Evolutionary conservation across 116 monocot genomes (phyloP).

Genomic region (Cymodocea nodosa): DNA sequence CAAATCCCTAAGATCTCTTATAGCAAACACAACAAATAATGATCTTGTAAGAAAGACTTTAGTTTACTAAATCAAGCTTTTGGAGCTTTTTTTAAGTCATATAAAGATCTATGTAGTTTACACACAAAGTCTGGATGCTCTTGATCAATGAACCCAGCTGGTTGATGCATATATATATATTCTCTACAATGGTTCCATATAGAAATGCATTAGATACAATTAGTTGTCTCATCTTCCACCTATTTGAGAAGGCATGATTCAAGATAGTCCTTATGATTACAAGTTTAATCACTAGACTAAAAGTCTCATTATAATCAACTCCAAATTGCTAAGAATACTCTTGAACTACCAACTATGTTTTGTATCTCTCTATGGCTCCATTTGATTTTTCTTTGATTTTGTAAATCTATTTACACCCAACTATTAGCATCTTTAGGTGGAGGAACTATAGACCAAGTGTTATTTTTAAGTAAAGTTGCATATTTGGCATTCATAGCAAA

Average conservation of each 20-base stretch:
- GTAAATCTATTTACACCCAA: neutral
- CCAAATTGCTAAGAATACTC: neutral
- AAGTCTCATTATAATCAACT: neutral
- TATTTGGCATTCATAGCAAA: neutral
- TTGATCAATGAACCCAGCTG: too few relatives aligned
- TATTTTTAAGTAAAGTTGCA: neutral
- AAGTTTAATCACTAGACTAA: neutral
- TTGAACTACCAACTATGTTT: neutral
- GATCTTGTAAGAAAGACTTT: too few relatives aligned
- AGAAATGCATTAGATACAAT: neutral
- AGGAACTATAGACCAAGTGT: neutral
- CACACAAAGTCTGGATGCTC: too few relatives aligned
- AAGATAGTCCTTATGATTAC: neutral
- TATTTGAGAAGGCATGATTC: neutral
- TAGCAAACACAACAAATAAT: too few relatives aligned
- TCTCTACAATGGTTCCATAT: too few relatives aligned
- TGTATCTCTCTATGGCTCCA: constrained; percentile 1
- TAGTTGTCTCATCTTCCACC: neutral
- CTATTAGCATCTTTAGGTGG: neutral
- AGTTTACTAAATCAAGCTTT: too few relatives aligned
- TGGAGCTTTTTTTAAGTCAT: too few relatives aligned
- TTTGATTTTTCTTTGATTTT: neutral
- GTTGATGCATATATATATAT: too few relatives aligned
- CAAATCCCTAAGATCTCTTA: too few relatives aligned
- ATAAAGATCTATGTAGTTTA: too few relatives aligned